Conservation (phyloP, 108 stramenopile species). For the Discostella pseudostelligera region DNA sequence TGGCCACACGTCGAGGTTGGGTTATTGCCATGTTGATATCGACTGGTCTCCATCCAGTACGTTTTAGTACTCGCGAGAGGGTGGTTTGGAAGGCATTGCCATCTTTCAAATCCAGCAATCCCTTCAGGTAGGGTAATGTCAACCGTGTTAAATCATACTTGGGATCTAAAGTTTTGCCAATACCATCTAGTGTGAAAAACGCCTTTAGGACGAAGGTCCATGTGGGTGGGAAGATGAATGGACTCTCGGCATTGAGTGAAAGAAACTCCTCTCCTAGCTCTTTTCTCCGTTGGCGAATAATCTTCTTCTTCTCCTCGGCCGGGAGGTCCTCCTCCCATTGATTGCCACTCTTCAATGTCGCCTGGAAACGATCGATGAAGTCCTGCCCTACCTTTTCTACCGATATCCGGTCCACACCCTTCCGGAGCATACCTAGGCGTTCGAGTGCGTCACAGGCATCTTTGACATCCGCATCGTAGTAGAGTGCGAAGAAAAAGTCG, state of each 20-base stretch:
- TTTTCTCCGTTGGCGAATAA: conserved; percentile 66
- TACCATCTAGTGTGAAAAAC: conserved; percentile 96
- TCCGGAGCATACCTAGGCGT: conserved; percentile 91
- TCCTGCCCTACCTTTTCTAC: conserved; percentile 95
- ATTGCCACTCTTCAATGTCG: conserved; percentile 64
- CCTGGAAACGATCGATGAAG: conserved; percentile 93
- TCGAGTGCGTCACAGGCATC: conserved; percentile 91
- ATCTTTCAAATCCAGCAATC: conserved; percentile 92
- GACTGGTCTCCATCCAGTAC: conserved; percentile 81
- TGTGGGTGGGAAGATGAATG: conserved; percentile 96
- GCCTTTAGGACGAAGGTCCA: conserved; percentile 98
- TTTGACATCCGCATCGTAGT: conserved; percentile 88
- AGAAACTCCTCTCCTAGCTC: conserved; percentile 88
- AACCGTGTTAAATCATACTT: conserved; percentile 93
- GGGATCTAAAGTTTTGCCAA: conserved; percentile 94
- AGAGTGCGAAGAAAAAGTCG: conserved; percentile 90
- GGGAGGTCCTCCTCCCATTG: conserved; percentile 78
- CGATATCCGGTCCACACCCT: conserved; percentile 89
- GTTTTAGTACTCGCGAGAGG: conserved; percentile 74
- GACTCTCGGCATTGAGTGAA: conserved; percentile 84
- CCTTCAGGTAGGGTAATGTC: conserved; percentile 92
- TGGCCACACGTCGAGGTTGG: conserved; percentile 82
- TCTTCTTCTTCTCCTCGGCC: conserved; percentile 74
- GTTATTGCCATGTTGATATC: conserved; percentile 84
- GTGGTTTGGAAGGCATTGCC: conserved; percentile 87